Evolutionary conservation across 805 yeast species (phyloP), one percentile per base, ranked within the genome.

Genomic region (Cyberlindnera nakhonratchasimensis): DNA sequence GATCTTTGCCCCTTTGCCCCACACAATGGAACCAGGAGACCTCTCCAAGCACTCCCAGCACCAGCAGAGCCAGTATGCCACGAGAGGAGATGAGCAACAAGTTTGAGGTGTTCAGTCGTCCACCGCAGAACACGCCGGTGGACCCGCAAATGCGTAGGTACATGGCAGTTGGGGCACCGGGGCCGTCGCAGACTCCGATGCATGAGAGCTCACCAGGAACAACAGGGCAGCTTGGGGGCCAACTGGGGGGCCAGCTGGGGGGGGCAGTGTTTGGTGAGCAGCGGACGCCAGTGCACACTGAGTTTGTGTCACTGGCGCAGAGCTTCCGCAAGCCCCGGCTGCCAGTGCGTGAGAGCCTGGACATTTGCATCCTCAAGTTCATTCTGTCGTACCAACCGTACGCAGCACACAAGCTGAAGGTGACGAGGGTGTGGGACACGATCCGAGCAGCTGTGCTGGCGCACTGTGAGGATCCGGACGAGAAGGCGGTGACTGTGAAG

Each of bases 101-200:
- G 14, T 20, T 31, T 20, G 24, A 31, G 17, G 8, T 16, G 16
- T 31, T 31, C 24, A 31, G 24, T 20, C 39, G 43, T 6, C 43
- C 43, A 10, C 43, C 43, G 24, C 43, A 40, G 39, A 40, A 40
- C 34, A 40, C 43, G 10, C 43, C 43, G 9, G 43, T 40, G 12
- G 43, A 34, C 19, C 39, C 43, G 7, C 38, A 20, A 6, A 8
- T 40, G 34, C 32, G 40, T 21, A 17, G 22, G 40, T 29, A n/a
- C n/a, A n/a, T n/a, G n/a, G n/a, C n/a, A n/a, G n/a, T n/a, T n/a
- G n/a, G n/a, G n/a, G n/a, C n/a, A n/a, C n/a, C n/a, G n/a, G n/a
- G n/a, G n/a, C n/a, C n/a, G n/a, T n/a, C n/a, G n/a, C n/a, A n/a
- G n/a, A n/a, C n/a, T n/a, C n/a, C n/a, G n/a, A n/a, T n/a, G n/a